Evolutionary conservation across 2,329 filamentous ascomycete genomes (phyloP).

Genomic region (Paraphoma sp.): DNA sequence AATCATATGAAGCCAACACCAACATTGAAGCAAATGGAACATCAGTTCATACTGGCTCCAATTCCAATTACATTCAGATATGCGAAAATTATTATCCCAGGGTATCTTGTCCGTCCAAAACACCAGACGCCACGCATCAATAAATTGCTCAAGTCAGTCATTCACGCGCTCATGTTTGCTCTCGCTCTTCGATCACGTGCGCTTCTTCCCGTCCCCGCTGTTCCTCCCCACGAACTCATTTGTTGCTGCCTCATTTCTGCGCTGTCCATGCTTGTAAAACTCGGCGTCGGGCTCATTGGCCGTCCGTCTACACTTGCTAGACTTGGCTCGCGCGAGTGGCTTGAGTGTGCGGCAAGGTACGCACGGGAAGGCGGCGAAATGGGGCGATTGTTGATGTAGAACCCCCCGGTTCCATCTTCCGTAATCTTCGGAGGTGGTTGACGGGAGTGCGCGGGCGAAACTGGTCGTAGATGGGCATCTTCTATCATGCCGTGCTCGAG

Average conservation of each 20-base stretch:
- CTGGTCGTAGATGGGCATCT: slow-evolving; percentile 1
- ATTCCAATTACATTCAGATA: too few species aligned
- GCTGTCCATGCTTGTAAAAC: slow-evolving; percentile 6
- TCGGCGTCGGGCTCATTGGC: slow-evolving; percentile 11
- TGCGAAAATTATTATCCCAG: not conserved
- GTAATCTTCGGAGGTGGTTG: slow-evolving; percentile 9
- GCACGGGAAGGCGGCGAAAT: slow-evolving; percentile 20
- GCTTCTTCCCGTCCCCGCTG: slow-evolving; percentile 30
- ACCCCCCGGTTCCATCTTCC: slow-evolving; percentile 20
- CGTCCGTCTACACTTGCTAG: slow-evolving; percentile 10
- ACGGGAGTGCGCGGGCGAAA: slow-evolving; percentile 4
- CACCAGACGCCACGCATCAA: not conserved
- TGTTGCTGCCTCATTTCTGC: not conserved
- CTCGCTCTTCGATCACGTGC: slow-evolving; percentile 33
- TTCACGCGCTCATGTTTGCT: slow-evolving; percentile 10
- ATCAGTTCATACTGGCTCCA: too few species aligned
- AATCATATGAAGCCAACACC: too few species aligned
- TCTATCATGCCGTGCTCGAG: slow-evolving; percentile 12
- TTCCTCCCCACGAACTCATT: not conserved
- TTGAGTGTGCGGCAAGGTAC: slow-evolving; percentile 9
- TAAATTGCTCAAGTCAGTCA: not conserved
- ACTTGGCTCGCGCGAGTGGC: slow-evolving; percentile 18
- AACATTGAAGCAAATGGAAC: too few species aligned
- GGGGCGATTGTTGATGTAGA: slow-evolving; percentile 18
- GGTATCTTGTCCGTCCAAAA: slow-evolving; percentile 3